phyloP scores from a whole-genome alignment of 106 monocot species.

The Platanthera guangdongensis region DNA sequence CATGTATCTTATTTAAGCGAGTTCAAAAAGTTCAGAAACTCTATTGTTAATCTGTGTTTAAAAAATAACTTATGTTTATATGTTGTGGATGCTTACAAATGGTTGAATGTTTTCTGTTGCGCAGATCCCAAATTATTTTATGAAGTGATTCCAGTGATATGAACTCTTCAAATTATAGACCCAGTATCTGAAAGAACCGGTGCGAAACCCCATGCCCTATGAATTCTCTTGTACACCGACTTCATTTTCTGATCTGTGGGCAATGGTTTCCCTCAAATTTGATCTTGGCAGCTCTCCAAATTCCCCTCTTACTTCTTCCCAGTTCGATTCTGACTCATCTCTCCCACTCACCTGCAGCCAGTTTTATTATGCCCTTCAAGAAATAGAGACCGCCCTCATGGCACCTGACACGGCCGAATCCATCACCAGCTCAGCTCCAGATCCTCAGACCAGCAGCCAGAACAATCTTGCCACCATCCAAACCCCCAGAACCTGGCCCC shows the following conservation, averaged over 20 bases:
- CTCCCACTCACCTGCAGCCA: conserved; percentile 23
- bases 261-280: conserved; percentile 14
- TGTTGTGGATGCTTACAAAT: no score
- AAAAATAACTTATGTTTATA: no score
- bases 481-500: conserved; percentile 27
- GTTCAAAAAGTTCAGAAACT: no score
- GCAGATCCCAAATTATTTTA: no score
- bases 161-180: no score
- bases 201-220: background rate
- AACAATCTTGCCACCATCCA: conserved; percentile 10
- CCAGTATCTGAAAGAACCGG: background rate
- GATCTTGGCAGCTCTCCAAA: conserved; percentile 42
- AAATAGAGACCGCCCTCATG: conserved; percentile 75
- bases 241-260: no score
- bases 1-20: no score
- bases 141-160: no score
- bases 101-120: no score
- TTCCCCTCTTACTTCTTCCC: conserved; percentile 41
- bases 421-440: conserved; percentile 18
- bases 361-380: conserved; percentile 46
- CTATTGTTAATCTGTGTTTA: no score
- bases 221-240: background rate
- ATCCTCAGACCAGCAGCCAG: conserved; percentile 5
- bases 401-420: conserved; percentile 47
- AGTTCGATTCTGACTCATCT: conserved; percentile 28